Evolutionary conservation across 2,329 filamentous ascomycete species (phyloP).

Genomic region (Aurifilum marmelostoma): DNA sequence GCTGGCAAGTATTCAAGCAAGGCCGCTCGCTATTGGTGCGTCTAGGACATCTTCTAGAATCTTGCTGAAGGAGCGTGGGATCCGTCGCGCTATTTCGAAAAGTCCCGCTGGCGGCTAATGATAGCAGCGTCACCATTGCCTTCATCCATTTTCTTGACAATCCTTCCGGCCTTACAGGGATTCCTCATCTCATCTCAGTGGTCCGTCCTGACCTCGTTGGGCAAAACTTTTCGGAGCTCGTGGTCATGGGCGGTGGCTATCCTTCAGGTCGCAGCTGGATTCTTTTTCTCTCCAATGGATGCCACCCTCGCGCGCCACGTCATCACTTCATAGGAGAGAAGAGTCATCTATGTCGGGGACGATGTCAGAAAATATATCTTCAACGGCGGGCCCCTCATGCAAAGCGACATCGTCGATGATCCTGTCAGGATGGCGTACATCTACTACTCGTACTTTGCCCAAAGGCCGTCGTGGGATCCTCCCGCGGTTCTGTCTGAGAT

Average conservation of each 20-base stretch:
- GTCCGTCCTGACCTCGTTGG: background rate
- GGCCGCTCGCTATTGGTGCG: constrained; percentile 47
- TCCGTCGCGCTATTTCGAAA: background rate
- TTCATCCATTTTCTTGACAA: constrained; percentile 52
- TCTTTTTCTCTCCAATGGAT: background rate
- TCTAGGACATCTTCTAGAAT: constrained; percentile 18
- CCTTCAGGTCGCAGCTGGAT: background rate
- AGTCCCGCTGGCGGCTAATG: background rate
- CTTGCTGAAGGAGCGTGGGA: background rate
- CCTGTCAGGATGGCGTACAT: background rate
- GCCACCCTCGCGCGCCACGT: background rate
- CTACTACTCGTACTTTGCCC: background rate
- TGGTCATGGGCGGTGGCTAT: background rate
- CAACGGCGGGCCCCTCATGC: background rate
- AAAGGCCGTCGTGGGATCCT: background rate
- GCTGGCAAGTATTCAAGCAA: constrained; percentile 51
- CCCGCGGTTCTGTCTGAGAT: background rate
- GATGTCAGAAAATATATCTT: background rate
- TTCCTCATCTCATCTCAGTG: constrained; percentile 39
- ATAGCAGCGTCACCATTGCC: constrained; percentile 43
- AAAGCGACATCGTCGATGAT: background rate
- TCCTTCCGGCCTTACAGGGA: constrained; percentile 52
- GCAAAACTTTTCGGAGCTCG: background rate
- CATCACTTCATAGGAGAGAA: background rate
- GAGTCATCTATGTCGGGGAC: background rate